Conservation (phyloP, 148 eudicot genomes). For the Vaccinium vitisidaea region DNA sequence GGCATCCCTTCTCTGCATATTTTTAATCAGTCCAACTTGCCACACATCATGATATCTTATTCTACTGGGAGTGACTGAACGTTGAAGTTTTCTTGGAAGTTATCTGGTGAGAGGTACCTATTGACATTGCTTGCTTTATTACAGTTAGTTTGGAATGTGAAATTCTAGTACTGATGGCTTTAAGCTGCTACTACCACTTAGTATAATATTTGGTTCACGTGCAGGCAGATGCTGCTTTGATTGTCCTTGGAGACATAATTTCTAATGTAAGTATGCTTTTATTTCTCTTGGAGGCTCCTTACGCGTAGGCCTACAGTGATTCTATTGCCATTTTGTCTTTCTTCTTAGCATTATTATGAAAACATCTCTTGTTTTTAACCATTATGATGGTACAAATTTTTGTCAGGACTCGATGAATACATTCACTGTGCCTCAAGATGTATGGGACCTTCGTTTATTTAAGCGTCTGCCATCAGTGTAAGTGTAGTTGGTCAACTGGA, state of each 20-base stretch:
- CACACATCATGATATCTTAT: background rate
- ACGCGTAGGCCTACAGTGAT: background rate
- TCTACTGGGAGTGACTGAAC: background rate
- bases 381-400: background rate
- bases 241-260: conserved; percentile 67
- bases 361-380: conserved; percentile 10
- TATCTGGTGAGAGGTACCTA: background rate
- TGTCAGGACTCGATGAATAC: conserved; percentile 63
- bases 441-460: conserved; percentile 87
- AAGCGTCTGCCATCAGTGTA: conserved; percentile 69
- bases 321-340: background rate
- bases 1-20: conserved; percentile 3
- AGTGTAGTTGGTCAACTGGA: conserved; percentile 28
- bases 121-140: background rate
- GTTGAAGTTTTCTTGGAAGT: background rate
- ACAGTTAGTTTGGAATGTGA: background rate
- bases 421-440: conserved; percentile 63
- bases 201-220: conserved; percentile 15
- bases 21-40: background rate
- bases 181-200: background rate
- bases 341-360: background rate
- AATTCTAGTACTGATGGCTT: background rate
- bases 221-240: conserved; percentile 91
- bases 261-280: conserved; percentile 44
- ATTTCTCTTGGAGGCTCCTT: background rate